Percentiles rank a stretch among this genome's conserved stretches.
Conservation (phyloP, 768 basidiomycete species). For the Candolleomyces eurysporus region DNA sequence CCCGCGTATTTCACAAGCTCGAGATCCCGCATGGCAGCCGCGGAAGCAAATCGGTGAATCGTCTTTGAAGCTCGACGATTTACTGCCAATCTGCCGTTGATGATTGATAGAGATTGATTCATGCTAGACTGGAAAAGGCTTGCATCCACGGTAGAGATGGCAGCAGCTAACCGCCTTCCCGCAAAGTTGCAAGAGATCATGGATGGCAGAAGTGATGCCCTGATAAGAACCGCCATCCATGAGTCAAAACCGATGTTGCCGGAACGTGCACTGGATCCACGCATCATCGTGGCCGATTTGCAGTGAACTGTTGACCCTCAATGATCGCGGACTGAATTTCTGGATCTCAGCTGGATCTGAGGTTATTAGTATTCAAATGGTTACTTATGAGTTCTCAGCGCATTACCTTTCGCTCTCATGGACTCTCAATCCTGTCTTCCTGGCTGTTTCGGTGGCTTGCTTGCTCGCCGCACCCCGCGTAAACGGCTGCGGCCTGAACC, state of each 20-base stretch:
- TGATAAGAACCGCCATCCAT: slow-evolving; percentile 7
- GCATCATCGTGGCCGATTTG: slow-evolving; percentile 3
- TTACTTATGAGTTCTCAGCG: not conserved
- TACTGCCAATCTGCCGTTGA: no score
- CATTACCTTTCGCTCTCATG: slow-evolving; percentile 18
- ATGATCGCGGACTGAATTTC: slow-evolving; percentile 18
- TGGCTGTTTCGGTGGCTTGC: slow-evolving; percentile 37
- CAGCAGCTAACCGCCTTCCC: not conserved
- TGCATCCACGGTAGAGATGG: not conserved
- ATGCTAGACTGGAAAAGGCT: no score
- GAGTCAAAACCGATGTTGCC: slow-evolving; percentile 16
- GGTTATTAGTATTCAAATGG: slow-evolving; percentile 14
- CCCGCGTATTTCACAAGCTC: not conserved
- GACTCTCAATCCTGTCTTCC: slow-evolving; percentile 14
- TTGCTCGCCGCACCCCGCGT: slow-evolving; percentile 10
- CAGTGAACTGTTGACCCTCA: slow-evolving; percentile 11
- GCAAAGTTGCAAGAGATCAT: not conserved
- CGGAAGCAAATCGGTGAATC: slow-evolving; percentile 1
- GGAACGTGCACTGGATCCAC: slow-evolving; percentile 12
- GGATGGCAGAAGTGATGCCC: not conserved
- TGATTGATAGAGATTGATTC: no score
- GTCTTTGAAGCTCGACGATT: no score
- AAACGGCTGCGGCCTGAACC: not conserved
- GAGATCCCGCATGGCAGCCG: not conserved
- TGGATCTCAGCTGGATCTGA: slow-evolving; percentile 21